Base-by-base conservation (phyloP, 192 early-diverging fungal genomes). In the Chytriomyces confervae region DNA sequence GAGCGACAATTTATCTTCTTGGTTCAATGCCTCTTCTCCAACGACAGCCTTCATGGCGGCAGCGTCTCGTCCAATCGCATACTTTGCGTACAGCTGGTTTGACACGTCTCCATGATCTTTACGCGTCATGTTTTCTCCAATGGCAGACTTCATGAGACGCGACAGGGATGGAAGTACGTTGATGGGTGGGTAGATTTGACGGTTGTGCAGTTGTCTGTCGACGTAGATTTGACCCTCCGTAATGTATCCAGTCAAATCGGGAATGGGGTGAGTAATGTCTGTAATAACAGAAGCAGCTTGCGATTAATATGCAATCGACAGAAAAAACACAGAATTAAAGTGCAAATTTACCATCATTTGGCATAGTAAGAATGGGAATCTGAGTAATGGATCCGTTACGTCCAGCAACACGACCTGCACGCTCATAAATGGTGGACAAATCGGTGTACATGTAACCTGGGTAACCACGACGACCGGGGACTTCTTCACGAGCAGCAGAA, bases 371-470 rank as follows among this genome's bases (percentile, higher is more conserved):
- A 86, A 99, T 99, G n/a, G 97, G 97, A 71, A 99, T 98, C 85
- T 99, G 97, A 24, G 97, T 99, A 73, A 99, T 99, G 49, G 94
- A 95, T 65, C 97, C 97, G 84, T 97, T 97, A 69, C 97, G 88
- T 68, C 97, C 97, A 66, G 93, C 93, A n/a, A 99, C 97, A 77
- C 97, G 95, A 61, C 97, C 97, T 16, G 96, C 97, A 81, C 97
- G 93, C 86, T 99, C 97, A 80, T 99, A 99, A 79, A 99, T 99
- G 70, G 96, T 99, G 27, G 97, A 96, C 87, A 99, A 91, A 92
- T 99, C 97, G 8, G 97, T 99, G 89, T 99, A 99, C 97, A 99
- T 99, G 83, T 99, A 99, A 87, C 97, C 97, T 18, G 97, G 97
- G 87, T 99, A 99, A 78, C 97, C 97, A 83, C 96, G 95, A 83